Evolutionary conservation across 805 yeast genomes (phyloP).

Genomic region (Candida maris): DNA sequence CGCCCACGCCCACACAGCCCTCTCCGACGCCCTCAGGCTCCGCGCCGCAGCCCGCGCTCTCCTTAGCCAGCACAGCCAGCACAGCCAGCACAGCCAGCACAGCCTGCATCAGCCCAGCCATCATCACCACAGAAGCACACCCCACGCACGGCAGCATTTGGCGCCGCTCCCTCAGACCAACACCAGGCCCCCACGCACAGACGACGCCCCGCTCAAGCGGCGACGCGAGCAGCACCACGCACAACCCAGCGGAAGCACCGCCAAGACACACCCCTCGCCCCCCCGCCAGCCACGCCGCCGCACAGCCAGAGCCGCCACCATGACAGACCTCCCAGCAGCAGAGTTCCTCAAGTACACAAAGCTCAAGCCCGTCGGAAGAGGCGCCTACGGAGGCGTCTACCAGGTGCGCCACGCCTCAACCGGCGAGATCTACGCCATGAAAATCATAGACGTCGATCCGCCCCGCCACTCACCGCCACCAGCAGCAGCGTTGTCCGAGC

Average conservation of each 20-base stretch:
- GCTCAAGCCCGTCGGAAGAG: conserved; percentile 72
- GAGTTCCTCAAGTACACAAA: conserved; percentile 42
- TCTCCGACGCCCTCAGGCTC: no score
- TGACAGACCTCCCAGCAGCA: conserved; percentile 16
- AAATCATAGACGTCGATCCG: conserved; percentile 15
- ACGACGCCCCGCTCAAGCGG: background rate
- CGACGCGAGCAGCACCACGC: background rate
- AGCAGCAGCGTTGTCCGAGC: conserved; percentile 4
- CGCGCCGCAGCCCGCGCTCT: no score
- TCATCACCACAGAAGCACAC: no score
- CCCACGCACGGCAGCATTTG: no score
- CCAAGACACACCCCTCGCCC: background rate
- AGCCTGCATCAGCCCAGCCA: no score
- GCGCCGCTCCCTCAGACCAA: no score
- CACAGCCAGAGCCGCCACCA: conserved; percentile 3
- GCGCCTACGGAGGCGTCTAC: conserved; percentile 89
- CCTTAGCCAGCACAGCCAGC: no score
- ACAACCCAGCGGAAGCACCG: background rate
- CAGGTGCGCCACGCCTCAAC: conserved; percentile 21
- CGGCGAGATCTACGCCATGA: conserved; percentile 23
- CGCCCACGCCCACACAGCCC: no score
- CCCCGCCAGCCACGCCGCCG: background rate
- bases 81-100: no score
- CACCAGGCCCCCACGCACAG: no score
- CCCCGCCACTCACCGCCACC: conserved; percentile 4